A percentile compares a stretch with the other conserved stretches of the same genome.
Conservation (phyloP, 2,329 filamentous ascomycete species). For the Raffaelea arxii region DNA sequence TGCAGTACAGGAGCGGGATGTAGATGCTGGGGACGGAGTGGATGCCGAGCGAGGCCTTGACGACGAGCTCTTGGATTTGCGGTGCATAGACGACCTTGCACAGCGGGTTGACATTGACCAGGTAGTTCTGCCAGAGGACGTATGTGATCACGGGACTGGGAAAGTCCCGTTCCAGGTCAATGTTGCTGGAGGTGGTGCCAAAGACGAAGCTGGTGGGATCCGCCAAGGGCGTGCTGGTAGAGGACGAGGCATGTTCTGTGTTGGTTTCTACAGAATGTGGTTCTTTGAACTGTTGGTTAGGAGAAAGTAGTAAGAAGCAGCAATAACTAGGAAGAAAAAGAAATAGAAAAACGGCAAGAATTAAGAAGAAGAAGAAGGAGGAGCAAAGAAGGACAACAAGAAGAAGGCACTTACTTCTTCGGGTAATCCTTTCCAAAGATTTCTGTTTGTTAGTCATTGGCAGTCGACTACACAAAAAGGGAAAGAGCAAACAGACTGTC, state of each 20-base stretch:
- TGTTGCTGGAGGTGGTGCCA: slow-evolving; percentile 3
- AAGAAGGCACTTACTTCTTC: slow-evolving; percentile 10
- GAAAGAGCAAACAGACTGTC: slow-evolving; percentile 3
- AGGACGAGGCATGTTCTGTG: not conserved
- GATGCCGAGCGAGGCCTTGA: slow-evolving; percentile 8
- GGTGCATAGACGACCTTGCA: slow-evolving; percentile 42
- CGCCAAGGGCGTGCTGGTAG: slow-evolving; percentile 25
- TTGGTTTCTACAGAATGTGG: slow-evolving; percentile 10
- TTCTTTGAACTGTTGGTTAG: slow-evolving; percentile 14
- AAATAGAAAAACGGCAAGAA: no score
- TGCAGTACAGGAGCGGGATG: slow-evolving; percentile 30
- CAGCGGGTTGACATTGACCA: slow-evolving; percentile 42
- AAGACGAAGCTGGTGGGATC: slow-evolving; percentile 26
- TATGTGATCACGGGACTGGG: slow-evolving; percentile 21
- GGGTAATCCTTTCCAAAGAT: slow-evolving; percentile 14
- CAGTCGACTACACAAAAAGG: slow-evolving; percentile 15
- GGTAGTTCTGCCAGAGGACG: slow-evolving; percentile 30
- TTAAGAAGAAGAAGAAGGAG: no score
- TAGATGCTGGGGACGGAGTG: slow-evolving; percentile 7
- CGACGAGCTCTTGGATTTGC: slow-evolving; percentile 25
- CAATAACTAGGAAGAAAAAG: no score
- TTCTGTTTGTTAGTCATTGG: slow-evolving; percentile 7
- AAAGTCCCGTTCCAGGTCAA: slow-evolving; percentile 18
- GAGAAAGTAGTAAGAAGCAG: no score
- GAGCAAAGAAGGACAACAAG: not conserved